Evolutionary conservation across 352 stramenopile genomes (phyloP).

Genomic region (Phytophthora ramorum): DNA sequence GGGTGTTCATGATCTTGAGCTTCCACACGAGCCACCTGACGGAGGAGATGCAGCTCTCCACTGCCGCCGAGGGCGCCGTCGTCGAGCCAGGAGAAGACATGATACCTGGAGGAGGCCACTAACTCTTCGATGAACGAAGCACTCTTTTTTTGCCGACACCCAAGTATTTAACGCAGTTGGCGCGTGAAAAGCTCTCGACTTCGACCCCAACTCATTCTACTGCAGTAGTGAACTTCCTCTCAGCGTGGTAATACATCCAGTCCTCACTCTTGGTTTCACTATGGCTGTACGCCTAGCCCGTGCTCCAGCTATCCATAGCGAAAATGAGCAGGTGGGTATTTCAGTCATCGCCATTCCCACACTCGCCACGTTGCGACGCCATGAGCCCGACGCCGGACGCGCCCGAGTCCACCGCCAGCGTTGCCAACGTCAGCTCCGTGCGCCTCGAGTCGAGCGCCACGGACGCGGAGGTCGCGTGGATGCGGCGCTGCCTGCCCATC

Average conservation of each 20-base stretch:
- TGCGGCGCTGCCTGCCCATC: constrained; percentile 81
- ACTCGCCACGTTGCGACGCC: background rate
- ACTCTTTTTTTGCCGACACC: background rate
- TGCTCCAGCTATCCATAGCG: background rate
- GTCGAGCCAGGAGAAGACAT: constrained; percentile 35
- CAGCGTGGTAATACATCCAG: constrained; percentile 15
- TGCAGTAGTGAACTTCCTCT: background rate
- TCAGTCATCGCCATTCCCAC: constrained; percentile 15
- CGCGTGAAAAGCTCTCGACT: background rate
- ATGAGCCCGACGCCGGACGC: constrained; percentile 32
- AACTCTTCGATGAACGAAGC: constrained; percentile 8
- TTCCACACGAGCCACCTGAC: constrained; percentile 90
- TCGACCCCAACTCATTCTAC: background rate
- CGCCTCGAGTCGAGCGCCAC: constrained; percentile 33
- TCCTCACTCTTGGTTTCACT: constrained; percentile 11
- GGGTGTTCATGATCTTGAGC: constrained; percentile 87
- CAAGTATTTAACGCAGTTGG: background rate
- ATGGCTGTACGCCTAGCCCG: constrained; percentile 3
- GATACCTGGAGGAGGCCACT: constrained; percentile 35
- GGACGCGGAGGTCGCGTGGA: constrained; percentile 70
- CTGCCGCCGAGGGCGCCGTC: constrained; percentile 1
- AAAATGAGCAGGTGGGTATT: constrained; percentile 14
- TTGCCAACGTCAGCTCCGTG: constrained; percentile 17
- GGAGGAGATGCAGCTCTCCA: constrained; percentile 69
- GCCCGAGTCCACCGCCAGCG: constrained; percentile 23